Base-by-base conservation (phyloP, 1,284 basidiomycete species). In the Neolentinus lepideus region DNA sequence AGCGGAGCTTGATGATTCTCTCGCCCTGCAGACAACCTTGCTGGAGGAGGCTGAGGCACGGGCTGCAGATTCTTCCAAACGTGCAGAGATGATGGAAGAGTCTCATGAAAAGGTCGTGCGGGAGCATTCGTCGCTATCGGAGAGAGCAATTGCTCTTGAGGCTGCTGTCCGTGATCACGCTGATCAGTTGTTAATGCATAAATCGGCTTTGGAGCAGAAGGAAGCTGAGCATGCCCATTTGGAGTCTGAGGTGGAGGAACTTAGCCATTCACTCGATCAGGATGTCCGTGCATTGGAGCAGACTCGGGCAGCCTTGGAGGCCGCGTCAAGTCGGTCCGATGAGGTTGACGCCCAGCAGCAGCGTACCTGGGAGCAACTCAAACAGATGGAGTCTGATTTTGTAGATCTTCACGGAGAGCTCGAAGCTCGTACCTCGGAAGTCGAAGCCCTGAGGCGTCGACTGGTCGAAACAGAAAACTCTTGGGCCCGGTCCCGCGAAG, bases 281-380 rank as follows among this genome's bases (percentile, higher is more conserved):
- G 94, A 98, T 69, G 73, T 96, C 26, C 82, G 85, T 24, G 85
- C 94, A 1, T 77, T 99, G 54, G 91, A 94, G 53, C 92, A 97
- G 71, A 84, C 92, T 3, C 88, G 90, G 54, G 73, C 75, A 12
- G 92, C 93, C 0, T 75, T 99, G 53, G 76, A 83, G 46, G 82
- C 91, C 0, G 84, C 93, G 9, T 84, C 88, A 2, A 72, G 79
- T 2, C 85, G 94, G n/a, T 80, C 90, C 1, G 80, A 84, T 19
- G 94, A 98, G 69, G 78, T 95, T 38, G 91, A 97, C 64, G 67
- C 75, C 8, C 79, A 91, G 62, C 87, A 92, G 69, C 75, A 83
- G 58, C 83, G 81, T 43, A 79, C 88, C 6, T 80, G 81, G 38
- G 81, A 84, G 51, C 83, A 88, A 64, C 81, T 92, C 54, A 71